phyloP scores from a whole-genome alignment of 2,329 filamentous ascomycete genomes.

The Nothophoma quercina region DNA sequence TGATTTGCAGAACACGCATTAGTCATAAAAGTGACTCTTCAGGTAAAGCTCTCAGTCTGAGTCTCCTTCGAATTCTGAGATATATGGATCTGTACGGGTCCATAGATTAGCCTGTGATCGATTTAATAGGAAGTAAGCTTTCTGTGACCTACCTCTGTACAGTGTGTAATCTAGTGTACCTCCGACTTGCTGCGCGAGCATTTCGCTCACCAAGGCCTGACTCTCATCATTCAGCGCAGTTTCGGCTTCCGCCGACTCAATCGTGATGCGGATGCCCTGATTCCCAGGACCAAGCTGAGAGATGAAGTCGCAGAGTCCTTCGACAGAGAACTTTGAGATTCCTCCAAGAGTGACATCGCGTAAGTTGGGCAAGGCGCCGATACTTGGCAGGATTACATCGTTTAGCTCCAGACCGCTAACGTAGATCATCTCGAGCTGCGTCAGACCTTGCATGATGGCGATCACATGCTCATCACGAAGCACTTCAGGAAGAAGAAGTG shows the following conservation, averaged over 20 bases:
- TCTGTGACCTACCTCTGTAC: conserved; percentile 50
- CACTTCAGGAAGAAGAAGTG: conserved; percentile 60
- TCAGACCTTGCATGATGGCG: conserved; percentile 55
- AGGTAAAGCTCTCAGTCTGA: conserved; percentile 48
- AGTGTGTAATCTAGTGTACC: conserved; percentile 55
- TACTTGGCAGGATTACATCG: conserved; percentile 56
- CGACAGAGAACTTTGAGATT: conserved; percentile 62
- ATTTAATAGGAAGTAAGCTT: background rate
- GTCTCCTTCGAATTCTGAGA: conserved; percentile 55
- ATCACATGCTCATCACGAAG: conserved; percentile 61
- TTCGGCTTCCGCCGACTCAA: conserved; percentile 56
- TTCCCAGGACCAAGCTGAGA: conserved; percentile 51
- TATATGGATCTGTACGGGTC: conserved; percentile 53
- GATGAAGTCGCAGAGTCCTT: conserved; percentile 59
- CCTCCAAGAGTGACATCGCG: conserved; percentile 63
- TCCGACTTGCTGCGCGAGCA: conserved; percentile 50
- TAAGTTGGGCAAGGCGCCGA: conserved; percentile 59
- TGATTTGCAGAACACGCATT: no score
- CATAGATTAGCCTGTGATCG: conserved; percentile 3
- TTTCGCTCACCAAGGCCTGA: conserved; percentile 48
- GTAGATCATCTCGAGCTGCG: conserved; percentile 62
- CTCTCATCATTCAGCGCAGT: conserved; percentile 51
- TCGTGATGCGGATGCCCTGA: conserved; percentile 51
- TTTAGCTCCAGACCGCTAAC: conserved; percentile 64
- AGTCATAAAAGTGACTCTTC: no score